Conservation (phyloP, 2,329 filamentous ascomycete genomes). For the Talaromyces sp. region DNA sequence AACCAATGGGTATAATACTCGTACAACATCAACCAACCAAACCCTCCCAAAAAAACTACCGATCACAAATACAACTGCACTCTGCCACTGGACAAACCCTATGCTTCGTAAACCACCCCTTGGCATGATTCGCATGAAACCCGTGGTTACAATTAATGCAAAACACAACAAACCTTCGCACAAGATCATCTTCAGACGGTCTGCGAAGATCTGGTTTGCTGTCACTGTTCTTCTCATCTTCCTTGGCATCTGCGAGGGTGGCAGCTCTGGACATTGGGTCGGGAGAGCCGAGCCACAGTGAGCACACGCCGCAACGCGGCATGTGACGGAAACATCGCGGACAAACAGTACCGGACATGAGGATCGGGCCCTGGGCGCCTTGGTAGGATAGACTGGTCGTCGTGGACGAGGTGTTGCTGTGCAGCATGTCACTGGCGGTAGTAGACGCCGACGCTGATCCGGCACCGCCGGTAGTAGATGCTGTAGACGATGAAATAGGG, state of each 20-base stretch:
- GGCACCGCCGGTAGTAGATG: slow-evolving; percentile 28
- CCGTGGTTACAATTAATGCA: slow-evolving; percentile 62
- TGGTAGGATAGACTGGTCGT: slow-evolving; percentile 6
- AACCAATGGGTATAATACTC: slow-evolving; percentile 10
- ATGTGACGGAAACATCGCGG: slow-evolving; percentile 59
- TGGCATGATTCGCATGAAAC: slow-evolving; percentile 60
- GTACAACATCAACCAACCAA: slow-evolving; percentile 1
- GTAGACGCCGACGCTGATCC: slow-evolving; percentile 25
- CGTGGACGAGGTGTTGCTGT: slow-evolving; percentile 2
- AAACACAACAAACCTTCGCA: slow-evolving; percentile 55
- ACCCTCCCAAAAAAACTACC: slow-evolving; percentile 15
- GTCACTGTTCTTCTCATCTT: slow-evolving; percentile 11
- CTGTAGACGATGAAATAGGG: slow-evolving; percentile 23
- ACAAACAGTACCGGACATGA: slow-evolving; percentile 51
- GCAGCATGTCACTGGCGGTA: slow-evolving; percentile 4
- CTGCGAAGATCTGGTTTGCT: slow-evolving; percentile 12
- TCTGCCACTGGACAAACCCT: slow-evolving; percentile 38
- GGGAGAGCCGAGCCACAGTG: slow-evolving; percentile 57
- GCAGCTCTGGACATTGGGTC: slow-evolving; percentile 46
- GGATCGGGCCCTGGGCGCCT: slow-evolving; percentile 9
- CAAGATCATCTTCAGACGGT: slow-evolving; percentile 37
- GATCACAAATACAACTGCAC: slow-evolving; percentile 38
- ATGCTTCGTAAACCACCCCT: slow-evolving; percentile 53
- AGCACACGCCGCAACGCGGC: slow-evolving; percentile 60
- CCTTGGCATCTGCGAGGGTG: slow-evolving; percentile 29